Conservation (phyloP, 2,329 filamentous ascomycete species). For the Cadophora malorum region DNA sequence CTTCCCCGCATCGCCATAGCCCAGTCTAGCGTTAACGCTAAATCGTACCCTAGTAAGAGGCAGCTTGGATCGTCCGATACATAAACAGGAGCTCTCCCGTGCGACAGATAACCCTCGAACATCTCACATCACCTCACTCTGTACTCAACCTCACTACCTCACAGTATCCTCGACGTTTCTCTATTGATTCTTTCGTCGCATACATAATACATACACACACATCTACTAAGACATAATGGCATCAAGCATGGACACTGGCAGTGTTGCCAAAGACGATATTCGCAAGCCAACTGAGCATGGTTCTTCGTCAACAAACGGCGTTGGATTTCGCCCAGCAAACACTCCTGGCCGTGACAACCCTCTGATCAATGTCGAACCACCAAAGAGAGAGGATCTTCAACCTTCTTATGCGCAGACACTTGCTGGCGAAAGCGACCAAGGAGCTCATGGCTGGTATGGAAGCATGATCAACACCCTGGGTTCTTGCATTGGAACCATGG, state of each 20-base stretch:
- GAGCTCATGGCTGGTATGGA: conserved; percentile 86
- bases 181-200: conserved; percentile 14
- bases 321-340: conserved; percentile 33
- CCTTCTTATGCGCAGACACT: conserved; percentile 71
- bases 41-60: not conserved
- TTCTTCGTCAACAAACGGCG: conserved; percentile 17
- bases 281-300: conserved; percentile 43
- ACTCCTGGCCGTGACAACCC: conserved; percentile 44
- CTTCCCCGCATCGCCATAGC: conserved; percentile 29
- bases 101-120: not conserved
- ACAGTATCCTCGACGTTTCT: conserved; percentile 7
- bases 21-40: conserved; percentile 12
- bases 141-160: conserved; percentile 1
- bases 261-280: conserved; percentile 28
- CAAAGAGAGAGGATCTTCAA: conserved; percentile 81
- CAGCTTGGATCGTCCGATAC: conserved; percentile 23
- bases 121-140: conserved; percentile 1
- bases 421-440: conserved; percentile 67
- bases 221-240: conserved; percentile 21
- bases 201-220: conserved; percentile 4
- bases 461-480: conserved; percentile 74
- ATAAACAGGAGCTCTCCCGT: conserved; percentile 20
- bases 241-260: conserved; percentile 25
- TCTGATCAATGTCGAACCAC: conserved; percentile 77
- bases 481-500: conserved; percentile 74